Base-by-base conservation (phyloP, 2,329 filamentous ascomycete genomes). In the Claviceps paspali region DNA sequence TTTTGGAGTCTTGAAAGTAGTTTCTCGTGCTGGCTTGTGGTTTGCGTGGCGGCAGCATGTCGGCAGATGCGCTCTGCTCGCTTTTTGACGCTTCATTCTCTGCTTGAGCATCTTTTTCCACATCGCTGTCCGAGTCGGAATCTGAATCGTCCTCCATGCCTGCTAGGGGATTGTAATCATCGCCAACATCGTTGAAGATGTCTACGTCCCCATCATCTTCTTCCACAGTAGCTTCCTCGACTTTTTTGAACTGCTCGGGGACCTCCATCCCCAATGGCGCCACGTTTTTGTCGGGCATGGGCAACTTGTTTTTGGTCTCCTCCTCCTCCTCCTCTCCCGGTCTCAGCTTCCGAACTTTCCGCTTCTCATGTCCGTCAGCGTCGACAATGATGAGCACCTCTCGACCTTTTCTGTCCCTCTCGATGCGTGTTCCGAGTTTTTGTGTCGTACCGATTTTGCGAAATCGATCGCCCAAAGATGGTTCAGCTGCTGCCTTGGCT, bases 131-230 rank as follows among this genome's bases (percentile, higher is more conserved):
- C 0, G 60, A 64, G n/a, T 62, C 64, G 6, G 60, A 61, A 6
- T 60, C 60, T 12, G 59, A 62, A 15, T 45, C 61, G 11, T 57
- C 65, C 45, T 57, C 65, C 45, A 81, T 57, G 5, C 65, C 76
- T 3, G 74, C 76, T 29, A 82, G 54, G 2, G 77, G 77, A 49
- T 82, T 67, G 50, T 82, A 82, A 47, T 81, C 76, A 39, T 76
- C 74, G 3, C 70, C 76, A 0, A 64, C 74, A 37, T 70, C 74
- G 28, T 73, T 76, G 44, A 82, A 82, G 6, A 82, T 82, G 46
- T 79, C 64, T 18, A 73, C 53, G 36, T 80, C 66, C 39, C 72
- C 63, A 27, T 73, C 63, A 15, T 73, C 65, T 44, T 65, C 58
- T 41, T 70, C 60, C 1, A 8, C 27, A 5, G 17, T 23, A 8